Evolutionary conservation across 441 rosid species (phyloP).

Genomic region (Syzygium malaccense): DNA sequence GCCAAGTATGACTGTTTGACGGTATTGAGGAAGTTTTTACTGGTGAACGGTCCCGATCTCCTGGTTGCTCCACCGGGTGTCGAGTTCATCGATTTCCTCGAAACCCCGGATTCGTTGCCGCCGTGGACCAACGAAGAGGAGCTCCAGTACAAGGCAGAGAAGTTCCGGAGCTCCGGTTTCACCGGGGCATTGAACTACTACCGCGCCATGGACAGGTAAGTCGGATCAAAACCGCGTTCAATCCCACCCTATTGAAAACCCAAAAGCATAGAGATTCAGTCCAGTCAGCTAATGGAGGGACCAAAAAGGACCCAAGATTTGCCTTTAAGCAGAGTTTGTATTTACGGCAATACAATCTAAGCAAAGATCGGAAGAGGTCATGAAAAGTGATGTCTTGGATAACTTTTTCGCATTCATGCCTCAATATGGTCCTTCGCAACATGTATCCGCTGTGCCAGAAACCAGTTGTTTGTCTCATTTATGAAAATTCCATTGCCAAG

Average conservation of each 20-base stretch:
- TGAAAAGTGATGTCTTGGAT: background rate
- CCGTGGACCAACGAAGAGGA: constrained; percentile 18
- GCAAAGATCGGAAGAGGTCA: background rate
- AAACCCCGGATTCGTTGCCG: constrained; percentile 19
- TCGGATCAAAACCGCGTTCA: background rate
- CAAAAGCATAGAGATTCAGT: background rate
- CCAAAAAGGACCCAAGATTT: background rate
- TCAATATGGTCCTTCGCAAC: background rate
- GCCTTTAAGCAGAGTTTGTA: background rate
- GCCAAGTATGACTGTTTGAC: constrained; percentile 16
- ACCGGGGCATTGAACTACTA: constrained; percentile 22
- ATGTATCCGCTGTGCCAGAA: background rate
- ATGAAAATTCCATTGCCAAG: background rate
- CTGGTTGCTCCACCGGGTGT: constrained; percentile 15
- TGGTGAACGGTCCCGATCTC: constrained; percentile 14
- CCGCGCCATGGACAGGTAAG: constrained; percentile 15
- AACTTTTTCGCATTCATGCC: background rate
- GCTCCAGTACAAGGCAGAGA: constrained; percentile 8
- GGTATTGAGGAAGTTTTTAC: constrained; percentile 15
- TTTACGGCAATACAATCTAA: background rate
- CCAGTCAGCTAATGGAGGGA: background rate
- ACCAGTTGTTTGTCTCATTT: background rate
- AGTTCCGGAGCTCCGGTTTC: constrained; percentile 21
- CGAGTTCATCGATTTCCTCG: constrained; percentile 24
- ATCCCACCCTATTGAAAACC: background rate